Evolutionary conservation across 2,329 filamentous ascomycete genomes (phyloP).

Genomic region (Zymoseptoria ardabiliae): DNA sequence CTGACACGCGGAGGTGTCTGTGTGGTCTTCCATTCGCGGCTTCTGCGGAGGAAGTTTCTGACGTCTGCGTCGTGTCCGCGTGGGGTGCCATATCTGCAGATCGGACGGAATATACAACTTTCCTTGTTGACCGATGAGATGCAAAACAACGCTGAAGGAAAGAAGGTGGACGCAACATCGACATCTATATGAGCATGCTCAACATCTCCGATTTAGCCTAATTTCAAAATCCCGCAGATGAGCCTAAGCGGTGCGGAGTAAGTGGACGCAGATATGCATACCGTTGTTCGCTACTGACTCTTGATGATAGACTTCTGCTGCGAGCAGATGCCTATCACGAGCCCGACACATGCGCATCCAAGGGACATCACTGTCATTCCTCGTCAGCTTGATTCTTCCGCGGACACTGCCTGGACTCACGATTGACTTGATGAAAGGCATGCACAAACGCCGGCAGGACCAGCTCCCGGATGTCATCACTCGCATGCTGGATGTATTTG

Average conservation of each 20-base stretch:
- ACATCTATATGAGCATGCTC: neutral
- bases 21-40: neutral
- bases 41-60: too few species aligned
- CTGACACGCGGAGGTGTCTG: slow-evolving; percentile 28
- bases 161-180: neutral
- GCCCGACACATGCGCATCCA: slow-evolving; percentile 6
- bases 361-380: slow-evolving; percentile 8
- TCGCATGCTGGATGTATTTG: slow-evolving; percentile 30
- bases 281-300: neutral
- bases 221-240: neutral
- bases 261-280: neutral
- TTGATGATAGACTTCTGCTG: slow-evolving; percentile 3
- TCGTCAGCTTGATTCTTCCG: neutral
- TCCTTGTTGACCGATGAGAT: neutral
- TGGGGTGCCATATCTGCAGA: neutral
- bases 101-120: neutral
- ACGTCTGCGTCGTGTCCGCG: neutral
- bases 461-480: slow-evolving; percentile 11
- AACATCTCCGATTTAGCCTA: neutral
- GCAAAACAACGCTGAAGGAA: neutral
- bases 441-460: slow-evolving; percentile 23
- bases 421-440: slow-evolving; percentile 21
- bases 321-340: slow-evolving; percentile 4
- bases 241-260: neutral
- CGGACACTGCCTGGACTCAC: slow-evolving; percentile 10